Evolutionary conservation across 1,139 yeast genomes (phyloP), one percentile per base, ranked within the genome.

Genomic region (Hanseniaspora gamundiae): DNA sequence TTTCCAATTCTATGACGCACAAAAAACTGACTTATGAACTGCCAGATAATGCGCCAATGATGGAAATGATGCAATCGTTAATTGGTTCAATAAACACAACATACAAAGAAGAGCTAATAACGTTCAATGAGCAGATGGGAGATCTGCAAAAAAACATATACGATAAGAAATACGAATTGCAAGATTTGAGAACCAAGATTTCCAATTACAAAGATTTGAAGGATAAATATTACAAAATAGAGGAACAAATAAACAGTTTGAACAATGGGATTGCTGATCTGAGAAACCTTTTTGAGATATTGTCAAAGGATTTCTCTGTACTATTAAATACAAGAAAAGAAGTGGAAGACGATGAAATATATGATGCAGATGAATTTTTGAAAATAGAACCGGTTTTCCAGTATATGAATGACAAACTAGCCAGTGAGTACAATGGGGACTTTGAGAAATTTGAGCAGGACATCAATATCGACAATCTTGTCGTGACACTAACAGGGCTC

Each of bases 291-390:
- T 35, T 35, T 17, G 16, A 35, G 20, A 16, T 20, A 10, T 20
- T 35, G 10, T 20, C 38, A 13, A n/a, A 35, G 19, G 27, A 35
- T 19, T 10, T 35, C 22, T 26, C 38, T 4, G 38, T 19, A 10
- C 19, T 35, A 5, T 20, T 20, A 8, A 26, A 30, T 19, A 30
- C 4, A 4, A 9, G 17, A 4, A 19, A 16, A 30, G 9, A 14
- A 4, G 64, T 35, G 16, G 66, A 67, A 24, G 64, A 60, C 46
- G 67, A 66, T 49, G 69, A 69, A 44, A 68, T 69, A 19, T 80
- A 78, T 56, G 91, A 84, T 60, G 88, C 94, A 1, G 95, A 85
- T 61, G 87, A 81, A 55, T 94, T 95, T 19, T 88, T 84, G 61
- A 69, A 83, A 41, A 74, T 83, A 22, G 68, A 71, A 51, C 67